These are phyloP conservation scores for Oxyria digyna DNA, from an alignment of 148 eudicot genomes.

Conservation along the genomic window DNA sequence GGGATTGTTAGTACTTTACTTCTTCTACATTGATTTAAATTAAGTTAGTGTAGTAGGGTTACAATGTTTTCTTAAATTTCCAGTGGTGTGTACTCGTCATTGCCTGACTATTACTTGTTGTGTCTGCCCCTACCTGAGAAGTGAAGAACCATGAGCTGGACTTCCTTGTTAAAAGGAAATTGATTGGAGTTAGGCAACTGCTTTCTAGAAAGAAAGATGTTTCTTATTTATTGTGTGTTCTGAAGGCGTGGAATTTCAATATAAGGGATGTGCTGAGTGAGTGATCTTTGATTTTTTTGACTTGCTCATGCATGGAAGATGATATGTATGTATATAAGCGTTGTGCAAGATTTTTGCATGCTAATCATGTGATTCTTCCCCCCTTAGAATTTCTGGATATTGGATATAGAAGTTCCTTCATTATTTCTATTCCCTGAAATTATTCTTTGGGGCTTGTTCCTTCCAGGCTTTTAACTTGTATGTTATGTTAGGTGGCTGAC, in stretches of 20 bases:
- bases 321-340: background rate
- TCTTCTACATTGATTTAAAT: background rate
- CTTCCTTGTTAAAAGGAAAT: background rate
- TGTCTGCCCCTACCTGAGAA: background rate
- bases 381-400: background rate
- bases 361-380: background rate
- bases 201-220: background rate
- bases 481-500: conserved; percentile 64
- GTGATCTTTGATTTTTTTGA: background rate
- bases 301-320: background rate
- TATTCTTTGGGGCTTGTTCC: background rate
- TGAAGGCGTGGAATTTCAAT: background rate
- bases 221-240: background rate
- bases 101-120: background rate
- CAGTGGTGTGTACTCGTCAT: background rate
- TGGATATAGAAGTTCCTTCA: background rate
- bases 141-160: background rate
- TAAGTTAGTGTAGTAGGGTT: background rate
- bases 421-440: background rate
- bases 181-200: background rate
- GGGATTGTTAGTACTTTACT: too few species aligned
- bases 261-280: background rate
- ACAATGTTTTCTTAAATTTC: background rate
- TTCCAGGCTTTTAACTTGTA: background rate
- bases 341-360: background rate